These are phyloP conservation scores for Glebionis coronaria DNA, from an alignment of 129 eudicot genomes.

Conservation along the genomic window DNA sequence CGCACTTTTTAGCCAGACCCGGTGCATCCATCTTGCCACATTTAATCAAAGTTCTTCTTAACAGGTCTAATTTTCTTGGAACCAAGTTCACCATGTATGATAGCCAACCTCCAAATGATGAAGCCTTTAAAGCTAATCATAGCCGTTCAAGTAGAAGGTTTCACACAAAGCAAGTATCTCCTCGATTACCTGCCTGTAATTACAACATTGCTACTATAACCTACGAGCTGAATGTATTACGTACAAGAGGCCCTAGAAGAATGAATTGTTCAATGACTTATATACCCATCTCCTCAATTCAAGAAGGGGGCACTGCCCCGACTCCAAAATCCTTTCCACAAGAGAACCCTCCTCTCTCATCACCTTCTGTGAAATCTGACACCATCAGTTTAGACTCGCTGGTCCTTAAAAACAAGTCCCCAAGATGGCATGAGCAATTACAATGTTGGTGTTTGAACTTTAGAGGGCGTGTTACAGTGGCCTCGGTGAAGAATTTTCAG, in stretches of 20 bases:
- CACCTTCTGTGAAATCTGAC: constrained; percentile 28
- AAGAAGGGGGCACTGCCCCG: constrained; percentile 83
- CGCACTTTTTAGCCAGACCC: not conserved
- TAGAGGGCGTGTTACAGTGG: constrained; percentile 85
- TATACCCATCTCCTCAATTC: constrained; percentile 66
- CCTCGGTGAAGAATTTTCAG: constrained; percentile 89
- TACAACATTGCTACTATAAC: constrained; percentile 61
- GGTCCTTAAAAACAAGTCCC: constrained; percentile 67
- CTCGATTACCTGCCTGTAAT: constrained; percentile 65
- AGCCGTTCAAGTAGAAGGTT: constrained; percentile 54
- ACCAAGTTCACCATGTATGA: constrained; percentile 78
- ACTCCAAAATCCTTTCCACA: constrained; percentile 60
- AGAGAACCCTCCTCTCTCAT: constrained; percentile 1
- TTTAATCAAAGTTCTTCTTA: not conserved
- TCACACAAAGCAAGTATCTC: constrained; percentile 60
- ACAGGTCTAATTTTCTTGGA: constrained; percentile 85
- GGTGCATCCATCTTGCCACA: not conserved
- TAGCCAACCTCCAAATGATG: constrained; percentile 65
- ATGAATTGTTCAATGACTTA: constrained; percentile 64
- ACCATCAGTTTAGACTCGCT: constrained; percentile 37
- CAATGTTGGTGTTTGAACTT: constrained; percentile 95
- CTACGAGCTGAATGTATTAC: constrained; percentile 74
- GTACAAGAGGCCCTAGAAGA: constrained; percentile 81
- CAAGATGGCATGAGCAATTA: constrained; percentile 90
- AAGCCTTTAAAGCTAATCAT: constrained; percentile 34